A percentile compares a stretch with the other conserved stretches of the same genome.
Evolutionary conservation across 2,329 filamentous ascomycete species (phyloP).

Genomic region (Emericellopsis atlantica): DNA sequence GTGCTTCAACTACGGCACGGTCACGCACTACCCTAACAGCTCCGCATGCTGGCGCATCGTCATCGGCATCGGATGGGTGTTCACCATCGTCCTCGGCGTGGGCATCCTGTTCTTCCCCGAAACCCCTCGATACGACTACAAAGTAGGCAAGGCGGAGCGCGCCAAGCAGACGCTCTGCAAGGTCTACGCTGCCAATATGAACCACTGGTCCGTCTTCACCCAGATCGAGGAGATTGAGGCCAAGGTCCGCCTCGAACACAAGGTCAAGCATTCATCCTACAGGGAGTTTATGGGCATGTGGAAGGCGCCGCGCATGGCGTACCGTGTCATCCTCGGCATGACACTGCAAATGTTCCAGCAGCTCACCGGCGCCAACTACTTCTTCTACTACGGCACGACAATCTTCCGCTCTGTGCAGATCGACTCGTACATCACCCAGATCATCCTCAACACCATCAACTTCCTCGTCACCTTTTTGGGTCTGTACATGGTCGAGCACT

Average conservation of each 20-base stretch:
- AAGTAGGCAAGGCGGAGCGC: constrained; percentile 29
- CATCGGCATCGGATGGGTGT: constrained; percentile 38
- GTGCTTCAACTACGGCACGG: constrained; percentile 51
- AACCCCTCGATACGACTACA: constrained; percentile 37
- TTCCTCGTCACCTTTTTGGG: constrained; percentile 55
- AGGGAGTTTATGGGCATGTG: constrained; percentile 46
- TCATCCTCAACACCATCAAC: constrained; percentile 56
- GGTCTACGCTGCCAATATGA: constrained; percentile 29
- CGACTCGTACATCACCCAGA: constrained; percentile 53
- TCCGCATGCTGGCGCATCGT: constrained; percentile 50
- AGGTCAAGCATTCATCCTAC: constrained; percentile 24
- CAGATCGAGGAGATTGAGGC: constrained; percentile 40
- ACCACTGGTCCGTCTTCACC: constrained; percentile 29
- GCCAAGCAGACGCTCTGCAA: constrained; percentile 33
- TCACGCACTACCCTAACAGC: constrained; percentile 25
- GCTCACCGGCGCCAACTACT: constrained; percentile 51
- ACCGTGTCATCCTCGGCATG: constrained; percentile 48
- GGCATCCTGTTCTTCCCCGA: constrained; percentile 38
- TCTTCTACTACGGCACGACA: constrained; percentile 51
- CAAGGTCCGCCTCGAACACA: constrained; percentile 36
- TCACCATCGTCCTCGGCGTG: constrained; percentile 31
- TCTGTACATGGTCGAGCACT: constrained; percentile 58
- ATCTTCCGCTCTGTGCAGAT: constrained; percentile 31
- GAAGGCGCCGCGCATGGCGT: constrained; percentile 49
- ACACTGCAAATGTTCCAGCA: constrained; percentile 54